Conservation (phyloP, 257 asterid genomes). For the Orobanche coerulescens region DNA sequence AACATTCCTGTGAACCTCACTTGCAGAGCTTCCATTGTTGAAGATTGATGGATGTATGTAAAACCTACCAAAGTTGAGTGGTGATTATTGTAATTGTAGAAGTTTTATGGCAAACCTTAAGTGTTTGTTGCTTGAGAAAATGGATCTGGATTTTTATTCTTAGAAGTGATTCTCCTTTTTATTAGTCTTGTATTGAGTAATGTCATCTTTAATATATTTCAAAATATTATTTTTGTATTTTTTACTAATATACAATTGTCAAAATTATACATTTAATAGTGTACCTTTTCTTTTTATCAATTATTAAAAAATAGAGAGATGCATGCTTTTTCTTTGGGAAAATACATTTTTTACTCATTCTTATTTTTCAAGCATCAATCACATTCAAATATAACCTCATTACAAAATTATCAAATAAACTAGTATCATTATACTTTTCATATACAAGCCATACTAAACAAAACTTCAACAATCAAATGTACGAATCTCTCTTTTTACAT, state of each 20-base stretch:
- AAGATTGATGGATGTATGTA: not conserved
- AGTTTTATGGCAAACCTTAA: not conserved
- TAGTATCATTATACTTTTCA: not conserved
- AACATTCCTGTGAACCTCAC: not conserved
- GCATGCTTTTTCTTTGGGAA: too few relatives aligned
- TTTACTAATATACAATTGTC: too few relatives aligned
- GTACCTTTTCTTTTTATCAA: too few relatives aligned
- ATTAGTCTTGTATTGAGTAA: too few relatives aligned
- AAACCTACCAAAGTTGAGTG: not conserved
- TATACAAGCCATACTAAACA: constrained; percentile 5
- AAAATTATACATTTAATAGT: too few relatives aligned
- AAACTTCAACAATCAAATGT: constrained; percentile 14
- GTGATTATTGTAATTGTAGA: not conserved
- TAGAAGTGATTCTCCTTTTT: not conserved
- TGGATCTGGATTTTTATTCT: not conserved
- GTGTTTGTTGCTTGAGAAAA: not conserved
- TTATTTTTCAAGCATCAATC: too few relatives aligned
- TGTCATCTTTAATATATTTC: too few relatives aligned
- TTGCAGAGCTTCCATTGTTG: not conserved
- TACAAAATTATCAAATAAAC: too few relatives aligned
- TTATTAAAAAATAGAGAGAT: too few relatives aligned
- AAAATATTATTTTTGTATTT: too few relatives aligned
- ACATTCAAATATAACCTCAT: too few relatives aligned
- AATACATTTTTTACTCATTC: too few relatives aligned
- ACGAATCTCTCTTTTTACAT: constrained; percentile 9